Evolutionary conservation across 257 asterid species (phyloP).

Genomic region (Asclepias syriaca): DNA sequence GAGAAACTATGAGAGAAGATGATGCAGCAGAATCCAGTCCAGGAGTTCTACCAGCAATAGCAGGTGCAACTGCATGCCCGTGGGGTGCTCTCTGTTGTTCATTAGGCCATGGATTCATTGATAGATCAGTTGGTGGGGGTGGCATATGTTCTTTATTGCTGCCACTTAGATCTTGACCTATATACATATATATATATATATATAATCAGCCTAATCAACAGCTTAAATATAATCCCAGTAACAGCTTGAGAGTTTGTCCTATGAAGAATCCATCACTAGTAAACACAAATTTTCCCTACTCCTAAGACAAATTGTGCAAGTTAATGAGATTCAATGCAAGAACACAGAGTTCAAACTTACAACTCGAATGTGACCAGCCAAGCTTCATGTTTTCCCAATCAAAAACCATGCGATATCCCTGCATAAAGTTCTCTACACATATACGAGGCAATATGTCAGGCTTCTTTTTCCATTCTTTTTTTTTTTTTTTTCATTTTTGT

Average conservation of each 20-base stretch:
- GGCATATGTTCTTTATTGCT: slow-evolving; percentile 24
- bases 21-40: slow-evolving; percentile 43
- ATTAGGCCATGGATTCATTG: slow-evolving; percentile 54
- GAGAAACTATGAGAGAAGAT: slow-evolving; percentile 10
- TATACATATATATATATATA: slow-evolving; percentile 40
- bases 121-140: slow-evolving; percentile 37
- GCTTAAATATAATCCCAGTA: not conserved
- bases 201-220: not conserved
- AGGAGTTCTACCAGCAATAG: slow-evolving; percentile 60
- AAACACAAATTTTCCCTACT: too few relatives aligned
- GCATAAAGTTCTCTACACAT: slow-evolving; percentile 60
- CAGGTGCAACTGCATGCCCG: slow-evolving; percentile 51
- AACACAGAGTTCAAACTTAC: slow-evolving; percentile 40
- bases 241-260: not conserved
- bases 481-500: too few relatives aligned
- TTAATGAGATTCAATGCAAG: not conserved
- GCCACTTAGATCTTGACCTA: slow-evolving; percentile 48
- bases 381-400: slow-evolving; percentile 69
- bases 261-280: too few relatives aligned
- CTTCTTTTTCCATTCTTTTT: not conserved
- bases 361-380: slow-evolving; percentile 74
- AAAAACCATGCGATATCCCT: slow-evolving; percentile 73
- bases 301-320: not conserved
- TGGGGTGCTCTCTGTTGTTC: slow-evolving; percentile 40
- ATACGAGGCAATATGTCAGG: not conserved